Conservation (phyloP, 306 rosid species). For the apple (Malus domestica) region DNA sequence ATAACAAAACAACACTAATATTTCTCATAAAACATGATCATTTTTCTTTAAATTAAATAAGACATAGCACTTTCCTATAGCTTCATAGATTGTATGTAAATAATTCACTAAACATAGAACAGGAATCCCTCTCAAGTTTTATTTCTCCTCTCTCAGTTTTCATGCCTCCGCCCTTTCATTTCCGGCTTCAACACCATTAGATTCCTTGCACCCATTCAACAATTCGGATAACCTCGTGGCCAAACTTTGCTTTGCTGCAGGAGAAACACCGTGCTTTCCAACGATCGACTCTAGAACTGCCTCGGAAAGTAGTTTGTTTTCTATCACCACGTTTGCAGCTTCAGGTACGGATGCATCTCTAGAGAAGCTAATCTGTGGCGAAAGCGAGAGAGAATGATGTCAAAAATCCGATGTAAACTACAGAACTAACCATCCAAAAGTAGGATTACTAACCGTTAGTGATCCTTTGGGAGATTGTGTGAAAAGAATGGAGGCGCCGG, state of each 20-base stretch:
- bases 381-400: not conserved
- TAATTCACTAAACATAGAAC: not conserved
- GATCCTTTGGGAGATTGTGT: slow-evolving; percentile 49
- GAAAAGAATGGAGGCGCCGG: slow-evolving; percentile 64
- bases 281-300: slow-evolving; percentile 63
- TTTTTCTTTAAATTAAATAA: not conserved
- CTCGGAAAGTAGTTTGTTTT: slow-evolving; percentile 53
- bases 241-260: slow-evolving; percentile 51
- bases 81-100: not conserved
- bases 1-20: not conserved
- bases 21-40: not conserved
- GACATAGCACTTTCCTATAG: not conserved
- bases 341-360: slow-evolving; percentile 50
- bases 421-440: not conserved
- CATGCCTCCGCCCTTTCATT: not conserved
- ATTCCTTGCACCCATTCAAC: slow-evolving; percentile 6
- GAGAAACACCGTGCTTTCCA: slow-evolving; percentile 70
- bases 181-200: not conserved
- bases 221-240: slow-evolving; percentile 37
- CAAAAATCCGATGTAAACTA: not conserved
- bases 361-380: slow-evolving; percentile 52
- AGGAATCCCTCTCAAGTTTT: not conserved
- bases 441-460: slow-evolving; percentile 33
- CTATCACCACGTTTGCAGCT: slow-evolving; percentile 25
- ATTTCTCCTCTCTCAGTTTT: not conserved